phyloP scores from a whole-genome alignment of 768 basidiomycete genomes.

The Lactarius deliciosus region DNA sequence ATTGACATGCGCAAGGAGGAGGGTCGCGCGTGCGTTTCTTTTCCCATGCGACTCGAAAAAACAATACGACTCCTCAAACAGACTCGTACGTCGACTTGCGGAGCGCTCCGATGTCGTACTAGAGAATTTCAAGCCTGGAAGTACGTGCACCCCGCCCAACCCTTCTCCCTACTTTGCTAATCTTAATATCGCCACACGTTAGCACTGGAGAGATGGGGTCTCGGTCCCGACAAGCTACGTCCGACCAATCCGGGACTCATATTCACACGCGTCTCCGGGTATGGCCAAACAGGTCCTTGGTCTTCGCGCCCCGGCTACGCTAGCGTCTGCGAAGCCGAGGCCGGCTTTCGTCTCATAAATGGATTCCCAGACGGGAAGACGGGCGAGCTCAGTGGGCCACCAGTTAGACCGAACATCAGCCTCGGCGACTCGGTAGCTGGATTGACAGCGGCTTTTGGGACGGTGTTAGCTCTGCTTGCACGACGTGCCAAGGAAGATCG shows the following conservation, averaged over 20 bases:
- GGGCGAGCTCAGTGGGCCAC: conserved; percentile 56
- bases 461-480: conserved; percentile 61
- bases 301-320: conserved; percentile 68
- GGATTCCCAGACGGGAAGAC: conserved; percentile 57
- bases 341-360: conserved; percentile 73
- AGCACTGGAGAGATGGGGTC: conserved; percentile 71
- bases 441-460: conserved; percentile 71
- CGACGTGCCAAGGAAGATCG: conserved; percentile 39
- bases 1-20: conserved; percentile 61
- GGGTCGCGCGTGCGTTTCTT: conserved; percentile 46
- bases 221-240: conserved; percentile 57
- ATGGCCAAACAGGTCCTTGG: conserved; percentile 77
- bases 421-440: conserved; percentile 72
- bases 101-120: conserved; percentile 55
- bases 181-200: background rate
- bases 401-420: conserved; percentile 70
- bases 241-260: conserved; percentile 85
- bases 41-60: background rate
- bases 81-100: conserved; percentile 61
- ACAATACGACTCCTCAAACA: conserved; percentile 32
- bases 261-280: conserved; percentile 83
- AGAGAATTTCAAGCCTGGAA: conserved; percentile 69
- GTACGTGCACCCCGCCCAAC: conserved; percentile 40
- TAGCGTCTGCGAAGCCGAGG: conserved; percentile 74
- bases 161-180: background rate